phyloP scores from a whole-genome alignment of 2,329 filamentous ascomycete species.

The Pyrenophora graminea region DNA sequence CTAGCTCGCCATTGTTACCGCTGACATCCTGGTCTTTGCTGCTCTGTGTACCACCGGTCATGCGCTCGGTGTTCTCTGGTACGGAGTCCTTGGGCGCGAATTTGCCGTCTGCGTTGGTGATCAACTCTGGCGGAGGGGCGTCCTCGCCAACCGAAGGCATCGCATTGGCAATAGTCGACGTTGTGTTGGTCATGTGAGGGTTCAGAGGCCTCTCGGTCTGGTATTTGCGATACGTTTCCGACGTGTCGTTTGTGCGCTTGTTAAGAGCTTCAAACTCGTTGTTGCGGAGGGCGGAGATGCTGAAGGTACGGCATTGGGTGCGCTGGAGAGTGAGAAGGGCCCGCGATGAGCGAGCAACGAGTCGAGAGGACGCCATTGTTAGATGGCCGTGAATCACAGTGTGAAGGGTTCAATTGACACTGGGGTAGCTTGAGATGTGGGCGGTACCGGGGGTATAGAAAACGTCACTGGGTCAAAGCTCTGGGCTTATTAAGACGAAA shows the following conservation, averaged over 20 bases:
- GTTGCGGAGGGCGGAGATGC: slow-evolving; percentile 41
- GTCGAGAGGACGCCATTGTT: slow-evolving; percentile 54
- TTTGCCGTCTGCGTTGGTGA: slow-evolving; percentile 60
- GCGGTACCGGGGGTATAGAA: slow-evolving; percentile 26
- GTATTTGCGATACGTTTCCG: slow-evolving; percentile 58
- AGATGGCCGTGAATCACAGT: slow-evolving; percentile 5
- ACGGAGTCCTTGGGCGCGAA: slow-evolving; percentile 64
- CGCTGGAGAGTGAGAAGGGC: slow-evolving; percentile 43
- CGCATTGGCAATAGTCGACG: slow-evolving; percentile 65
- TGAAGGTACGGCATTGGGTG: slow-evolving; percentile 46
- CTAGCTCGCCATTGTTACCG: slow-evolving; percentile 32
- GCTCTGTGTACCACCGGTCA: slow-evolving; percentile 67
- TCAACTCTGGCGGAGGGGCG: slow-evolving; percentile 62
- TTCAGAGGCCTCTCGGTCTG: slow-evolving; percentile 64
- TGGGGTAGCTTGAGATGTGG: slow-evolving; percentile 12
- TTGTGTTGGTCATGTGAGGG: slow-evolving; percentile 67
- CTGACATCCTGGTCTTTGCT: slow-evolving; percentile 46
- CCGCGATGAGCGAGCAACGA: slow-evolving; percentile 52
- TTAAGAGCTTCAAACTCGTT: slow-evolving; percentile 51
- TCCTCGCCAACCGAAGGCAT: slow-evolving; percentile 64
- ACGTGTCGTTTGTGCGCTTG: slow-evolving; percentile 58
- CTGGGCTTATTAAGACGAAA: slow-evolving; percentile 20
- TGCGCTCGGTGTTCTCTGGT: slow-evolving; percentile 66
- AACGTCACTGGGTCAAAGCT: slow-evolving; percentile 30
- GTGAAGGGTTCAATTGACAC: slow-evolving; percentile 22